Conservation (phyloP, 2,329 filamentous ascomycete genomes). For the Ophidiomyces ophidiicola region DNA sequence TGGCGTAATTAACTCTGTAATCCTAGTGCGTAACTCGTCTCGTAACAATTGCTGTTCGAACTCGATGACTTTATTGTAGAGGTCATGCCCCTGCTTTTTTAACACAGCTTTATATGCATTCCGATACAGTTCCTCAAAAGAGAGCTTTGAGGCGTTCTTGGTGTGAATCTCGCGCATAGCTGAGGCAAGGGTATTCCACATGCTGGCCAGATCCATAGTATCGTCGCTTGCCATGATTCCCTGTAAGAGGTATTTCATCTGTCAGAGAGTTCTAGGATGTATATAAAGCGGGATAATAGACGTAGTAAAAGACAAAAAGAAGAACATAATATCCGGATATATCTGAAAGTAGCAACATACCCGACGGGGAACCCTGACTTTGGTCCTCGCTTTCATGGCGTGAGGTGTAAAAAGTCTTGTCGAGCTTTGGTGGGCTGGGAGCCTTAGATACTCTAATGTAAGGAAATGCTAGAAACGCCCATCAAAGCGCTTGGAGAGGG, state of each 20-base stretch:
- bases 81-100: slow-evolving; percentile 66
- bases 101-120: slow-evolving; percentile 88
- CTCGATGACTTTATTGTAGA: slow-evolving; percentile 68
- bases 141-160: slow-evolving; percentile 77
- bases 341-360: slow-evolving; percentile 38
- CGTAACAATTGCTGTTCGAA: slow-evolving; percentile 76
- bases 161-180: slow-evolving; percentile 81
- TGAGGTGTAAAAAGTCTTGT: not conserved
- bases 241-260: slow-evolving; percentile 27
- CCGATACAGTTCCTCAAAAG: slow-evolving; percentile 91
- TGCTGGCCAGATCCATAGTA: slow-evolving; percentile 67
- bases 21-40: slow-evolving; percentile 56
- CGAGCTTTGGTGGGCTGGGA: too few species aligned
- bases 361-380: slow-evolving; percentile 55
- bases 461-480: too few species aligned
- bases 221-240: slow-evolving; percentile 44
- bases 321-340: not conserved
- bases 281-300: too few species aligned
- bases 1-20: slow-evolving; percentile 58
- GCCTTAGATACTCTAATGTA: too few species aligned
- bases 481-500: not conserved
- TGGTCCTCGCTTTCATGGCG: slow-evolving; percentile 45
- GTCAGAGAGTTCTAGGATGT: not conserved
- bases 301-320: not conserved
- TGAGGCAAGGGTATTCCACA: slow-evolving; percentile 63